These are phyloP conservation scores for Chaetomium olivaceum DNA, from an alignment of 2,329 filamentous ascomycete species.

Conservation along the genomic window DNA sequence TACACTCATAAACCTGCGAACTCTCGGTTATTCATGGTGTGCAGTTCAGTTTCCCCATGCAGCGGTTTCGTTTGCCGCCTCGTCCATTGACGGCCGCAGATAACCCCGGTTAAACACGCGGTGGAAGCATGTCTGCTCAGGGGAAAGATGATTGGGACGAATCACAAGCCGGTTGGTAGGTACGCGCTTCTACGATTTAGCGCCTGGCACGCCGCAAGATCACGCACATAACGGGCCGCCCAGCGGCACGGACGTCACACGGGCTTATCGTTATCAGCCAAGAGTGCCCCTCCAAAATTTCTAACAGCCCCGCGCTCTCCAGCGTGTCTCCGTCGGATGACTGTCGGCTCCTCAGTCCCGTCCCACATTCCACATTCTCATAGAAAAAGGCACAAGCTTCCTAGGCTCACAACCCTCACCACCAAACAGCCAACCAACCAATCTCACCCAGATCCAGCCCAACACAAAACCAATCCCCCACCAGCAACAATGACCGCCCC, in stretches of 20 bases:
- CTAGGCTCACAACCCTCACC: background rate
- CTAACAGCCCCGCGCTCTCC: constrained; percentile 23
- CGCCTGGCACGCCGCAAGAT: too few relatives aligned
- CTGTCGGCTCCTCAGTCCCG: background rate
- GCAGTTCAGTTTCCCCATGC: too few relatives aligned
- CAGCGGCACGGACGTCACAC: background rate
- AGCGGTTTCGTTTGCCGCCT: too few relatives aligned
- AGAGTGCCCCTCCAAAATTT: constrained; percentile 32
- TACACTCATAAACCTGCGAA: too few relatives aligned
- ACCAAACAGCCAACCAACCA: background rate
- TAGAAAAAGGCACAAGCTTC: background rate
- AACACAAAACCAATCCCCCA: background rate
- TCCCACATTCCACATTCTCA: background rate
- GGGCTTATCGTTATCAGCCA: constrained; percentile 31
- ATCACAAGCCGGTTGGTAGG: too few relatives aligned
- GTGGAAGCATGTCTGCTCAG: too few relatives aligned
- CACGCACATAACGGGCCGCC: background rate
- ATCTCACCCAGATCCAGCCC: background rate
- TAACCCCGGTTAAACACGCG: too few relatives aligned
- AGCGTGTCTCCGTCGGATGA: constrained; percentile 11
- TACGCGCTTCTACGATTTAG: too few relatives aligned
- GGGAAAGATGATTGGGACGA: too few relatives aligned
- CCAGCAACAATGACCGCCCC: constrained; percentile 17
- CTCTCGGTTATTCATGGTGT: too few relatives aligned
- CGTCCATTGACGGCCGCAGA: too few relatives aligned